Evolutionary conservation across 805 yeast species (phyloP).

Genomic region (Blastobotrys terrestris): DNA sequence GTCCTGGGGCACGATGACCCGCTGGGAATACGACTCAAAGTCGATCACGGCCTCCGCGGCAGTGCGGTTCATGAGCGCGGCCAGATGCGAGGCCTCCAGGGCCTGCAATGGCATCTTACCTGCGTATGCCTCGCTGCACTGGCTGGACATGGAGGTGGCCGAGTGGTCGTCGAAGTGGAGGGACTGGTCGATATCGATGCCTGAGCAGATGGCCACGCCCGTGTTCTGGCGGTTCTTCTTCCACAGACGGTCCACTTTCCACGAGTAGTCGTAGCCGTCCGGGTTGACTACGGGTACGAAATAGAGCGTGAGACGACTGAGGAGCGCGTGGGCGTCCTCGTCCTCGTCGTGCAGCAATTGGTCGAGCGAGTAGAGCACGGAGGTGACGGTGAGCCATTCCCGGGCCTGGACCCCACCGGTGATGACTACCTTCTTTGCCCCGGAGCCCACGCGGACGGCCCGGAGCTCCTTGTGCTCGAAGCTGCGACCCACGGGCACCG

Average conservation of each 20-base stretch:
- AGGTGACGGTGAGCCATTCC: conserved; percentile 78
- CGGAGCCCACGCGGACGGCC: conserved; percentile 52
- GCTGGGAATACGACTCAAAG: conserved; percentile 81
- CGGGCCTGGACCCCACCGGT: conserved; percentile 87
- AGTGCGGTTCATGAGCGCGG: conserved; percentile 20
- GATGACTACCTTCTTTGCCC: conserved; percentile 44
- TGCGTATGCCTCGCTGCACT: conserved; percentile 78
- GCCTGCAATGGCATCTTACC: conserved; percentile 72
- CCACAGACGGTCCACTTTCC: conserved; percentile 82
- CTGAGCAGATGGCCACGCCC: conserved; percentile 58
- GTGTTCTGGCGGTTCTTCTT: conserved; percentile 81
- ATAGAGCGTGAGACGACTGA: conserved; percentile 60
- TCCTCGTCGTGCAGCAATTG: conserved; percentile 34
- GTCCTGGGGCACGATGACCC: conserved; percentile 76
- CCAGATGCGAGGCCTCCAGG: conserved; percentile 39
- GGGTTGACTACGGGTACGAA: conserved; percentile 84
- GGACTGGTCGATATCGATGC: conserved; percentile 80
- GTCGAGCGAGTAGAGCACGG: conserved; percentile 53
- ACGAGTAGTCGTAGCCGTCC: conserved; percentile 82
- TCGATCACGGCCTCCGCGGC: conserved; percentile 63
- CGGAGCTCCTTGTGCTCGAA: conserved; percentile 66
- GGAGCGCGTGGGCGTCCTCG: conserved; percentile 39
- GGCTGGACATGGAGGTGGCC: conserved; percentile 37
- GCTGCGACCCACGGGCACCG: conserved; percentile 66
- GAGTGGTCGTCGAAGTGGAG: conserved; percentile 59